A percentile compares a stretch with the other conserved stretches of the same genome.
phyloP scores from a whole-genome alignment of 2,329 filamentous ascomycete genomes.

The Colletotrichum spaethianum region DNA sequence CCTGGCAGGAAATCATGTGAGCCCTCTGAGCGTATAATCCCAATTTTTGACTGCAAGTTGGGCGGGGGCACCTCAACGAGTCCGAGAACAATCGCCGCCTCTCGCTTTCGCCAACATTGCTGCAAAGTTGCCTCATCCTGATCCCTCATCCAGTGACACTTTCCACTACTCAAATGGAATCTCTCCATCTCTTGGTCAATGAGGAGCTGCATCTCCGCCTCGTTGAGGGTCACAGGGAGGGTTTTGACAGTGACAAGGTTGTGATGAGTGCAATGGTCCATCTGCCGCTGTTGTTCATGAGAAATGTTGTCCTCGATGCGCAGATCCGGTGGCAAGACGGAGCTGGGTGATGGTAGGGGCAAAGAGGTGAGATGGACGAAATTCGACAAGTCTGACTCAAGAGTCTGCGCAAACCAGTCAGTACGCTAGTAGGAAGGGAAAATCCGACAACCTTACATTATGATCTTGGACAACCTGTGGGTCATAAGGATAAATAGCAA shows the following conservation, averaged over 20 bases:
- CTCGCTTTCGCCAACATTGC: slow-evolving; percentile 24
- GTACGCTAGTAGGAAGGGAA: not conserved
- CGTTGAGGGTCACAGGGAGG: not conserved
- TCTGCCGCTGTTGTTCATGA: not conserved
- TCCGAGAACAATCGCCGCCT: slow-evolving; percentile 37
- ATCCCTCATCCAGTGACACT: slow-evolving; percentile 10
- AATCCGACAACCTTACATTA: not conserved
- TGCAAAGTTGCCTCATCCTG: slow-evolving; percentile 16
- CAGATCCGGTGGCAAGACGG: not conserved
- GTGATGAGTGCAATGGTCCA: too few relatives aligned
- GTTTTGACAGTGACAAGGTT: not conserved
- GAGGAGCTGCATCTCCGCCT: not conserved
- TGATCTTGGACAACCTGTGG: not conserved
- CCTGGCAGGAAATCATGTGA: not conserved
- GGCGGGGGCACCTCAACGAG: slow-evolving; percentile 32
- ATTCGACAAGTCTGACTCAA: not conserved
- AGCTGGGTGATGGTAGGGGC: not conserved
- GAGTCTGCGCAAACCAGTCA: not conserved
- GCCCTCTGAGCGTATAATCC: not conserved
- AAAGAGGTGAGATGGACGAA: not conserved
- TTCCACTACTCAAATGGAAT: not conserved
- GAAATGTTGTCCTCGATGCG: fast-evolving
- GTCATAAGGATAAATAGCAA: too few relatives aligned
- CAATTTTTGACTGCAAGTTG: slow-evolving; percentile 6
- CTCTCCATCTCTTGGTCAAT: slow-evolving; percentile 10